phyloP scores from a whole-genome alignment of 1,284 basidiomycete genomes.

The Irpex sp. region DNA sequence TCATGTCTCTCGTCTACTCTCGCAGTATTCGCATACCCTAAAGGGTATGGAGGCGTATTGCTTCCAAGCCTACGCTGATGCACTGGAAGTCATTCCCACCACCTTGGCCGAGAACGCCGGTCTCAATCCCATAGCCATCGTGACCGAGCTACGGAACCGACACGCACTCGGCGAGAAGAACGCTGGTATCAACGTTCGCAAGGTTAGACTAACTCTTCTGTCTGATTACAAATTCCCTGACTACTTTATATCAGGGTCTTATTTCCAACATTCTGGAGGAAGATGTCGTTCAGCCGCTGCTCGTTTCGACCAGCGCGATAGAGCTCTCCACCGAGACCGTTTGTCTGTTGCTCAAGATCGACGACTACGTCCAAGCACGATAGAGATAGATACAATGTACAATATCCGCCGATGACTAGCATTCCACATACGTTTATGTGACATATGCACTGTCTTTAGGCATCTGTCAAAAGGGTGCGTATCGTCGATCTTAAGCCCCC shows the following conservation, averaged over 20 bases:
- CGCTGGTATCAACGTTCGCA: conserved; percentile 98
- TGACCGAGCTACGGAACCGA: conserved; percentile 95
- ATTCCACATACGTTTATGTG: not conserved
- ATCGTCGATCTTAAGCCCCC: conserved; percentile 22
- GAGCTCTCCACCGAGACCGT: conserved; percentile 98
- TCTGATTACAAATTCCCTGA: not conserved
- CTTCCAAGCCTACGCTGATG: conserved; percentile 98
- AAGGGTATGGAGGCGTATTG: conserved; percentile 99
- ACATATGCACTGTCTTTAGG: not conserved
- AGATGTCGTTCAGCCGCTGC: conserved; percentile 93
- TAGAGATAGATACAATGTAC: conserved; percentile 41
- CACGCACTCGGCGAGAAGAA: conserved; percentile 94
- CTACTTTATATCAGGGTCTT: conserved; percentile 64
- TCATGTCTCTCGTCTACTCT: conserved; percentile 91
- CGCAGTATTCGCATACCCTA: conserved; percentile 90
- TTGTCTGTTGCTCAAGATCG: conserved; percentile 93
- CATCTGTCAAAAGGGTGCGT: conserved; percentile 17
- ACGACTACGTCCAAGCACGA: conserved; percentile 88
- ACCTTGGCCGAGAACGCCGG: conserved; percentile 99
- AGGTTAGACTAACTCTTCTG: conserved; percentile 47
- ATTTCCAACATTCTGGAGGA: conserved; percentile 98
- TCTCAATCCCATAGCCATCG: conserved; percentile 96
- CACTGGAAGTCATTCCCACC: conserved; percentile 96
- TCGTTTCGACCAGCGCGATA: conserved; percentile 94
- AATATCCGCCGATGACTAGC: conserved; percentile 3